Percentiles rank a stretch among this genome's conserved stretches.
Conservation (phyloP, 352 stramenopile species). For the Nothophytophthora sp. region DNA sequence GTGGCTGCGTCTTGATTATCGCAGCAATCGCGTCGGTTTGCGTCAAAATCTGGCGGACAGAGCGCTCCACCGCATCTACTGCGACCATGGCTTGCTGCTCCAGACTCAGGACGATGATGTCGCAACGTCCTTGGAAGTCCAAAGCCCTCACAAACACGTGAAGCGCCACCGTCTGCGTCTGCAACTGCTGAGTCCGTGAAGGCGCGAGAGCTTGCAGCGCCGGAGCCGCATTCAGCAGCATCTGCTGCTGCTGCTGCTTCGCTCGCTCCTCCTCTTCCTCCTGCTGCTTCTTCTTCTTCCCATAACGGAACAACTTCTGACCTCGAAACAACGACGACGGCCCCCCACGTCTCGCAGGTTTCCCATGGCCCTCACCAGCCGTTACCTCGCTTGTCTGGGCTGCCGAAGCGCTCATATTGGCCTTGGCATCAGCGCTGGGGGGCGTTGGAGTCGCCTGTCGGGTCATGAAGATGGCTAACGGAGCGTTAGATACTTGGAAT, state of each 20-base stretch:
- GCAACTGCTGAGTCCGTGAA: constrained; percentile 18
- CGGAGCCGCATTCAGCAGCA: constrained; percentile 2
- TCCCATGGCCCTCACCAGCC: neutral
- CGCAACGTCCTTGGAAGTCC: constrained; percentile 16
- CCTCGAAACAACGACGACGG: constrained; percentile 18
- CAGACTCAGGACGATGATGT: constrained; percentile 20
- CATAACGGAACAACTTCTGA: constrained; percentile 24
- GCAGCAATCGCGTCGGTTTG: constrained; percentile 9
- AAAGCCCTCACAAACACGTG: constrained; percentile 35
- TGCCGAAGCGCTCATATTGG: neutral
- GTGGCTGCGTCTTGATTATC: constrained; percentile 14
- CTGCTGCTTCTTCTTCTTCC: constrained; percentile 28
- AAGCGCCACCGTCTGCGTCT: constrained; percentile 17
- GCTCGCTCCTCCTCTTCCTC: constrained; percentile 10
- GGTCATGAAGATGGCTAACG: constrained; percentile 31
- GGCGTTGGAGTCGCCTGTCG: constrained; percentile 13
- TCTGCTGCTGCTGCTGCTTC: constrained; percentile 8
- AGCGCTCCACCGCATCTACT: constrained; percentile 15
- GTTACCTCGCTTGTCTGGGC: neutral
- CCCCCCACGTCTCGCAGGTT: constrained; percentile 11
- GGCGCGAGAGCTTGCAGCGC: constrained; percentile 20
- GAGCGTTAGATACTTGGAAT: constrained; percentile 26
- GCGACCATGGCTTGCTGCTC: constrained; percentile 19
- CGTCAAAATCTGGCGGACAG: constrained; percentile 17
- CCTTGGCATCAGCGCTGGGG: neutral